Conservation (phyloP, 768 basidiomycete species). For the Mrakia gelida region DNA sequence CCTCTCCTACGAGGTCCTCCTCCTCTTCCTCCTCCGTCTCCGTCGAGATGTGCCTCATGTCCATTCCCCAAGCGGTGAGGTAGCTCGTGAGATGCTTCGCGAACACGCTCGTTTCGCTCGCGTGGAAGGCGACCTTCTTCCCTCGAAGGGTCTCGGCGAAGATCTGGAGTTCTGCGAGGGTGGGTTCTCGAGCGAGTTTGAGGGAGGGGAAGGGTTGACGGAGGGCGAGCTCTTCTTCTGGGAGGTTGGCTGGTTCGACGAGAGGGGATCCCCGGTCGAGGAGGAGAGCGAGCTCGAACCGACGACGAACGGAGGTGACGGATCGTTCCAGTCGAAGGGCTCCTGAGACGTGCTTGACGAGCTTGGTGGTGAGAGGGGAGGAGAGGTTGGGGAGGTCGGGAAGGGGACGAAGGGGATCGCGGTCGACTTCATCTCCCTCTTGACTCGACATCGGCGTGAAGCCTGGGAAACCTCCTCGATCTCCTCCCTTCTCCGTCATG, state of each 20-base stretch:
- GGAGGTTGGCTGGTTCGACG: conserved; percentile 53
- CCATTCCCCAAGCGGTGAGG: conserved; percentile 91
- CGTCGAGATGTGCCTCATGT: conserved; percentile 65
- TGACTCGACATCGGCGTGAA: background rate
- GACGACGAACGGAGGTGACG: conserved; percentile 48
- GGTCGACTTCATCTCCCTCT: background rate
- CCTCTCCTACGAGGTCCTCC: conserved; percentile 15
- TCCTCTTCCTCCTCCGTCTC: conserved; percentile 39
- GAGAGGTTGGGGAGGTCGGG: conserved; percentile 38
- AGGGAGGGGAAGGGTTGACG: conserved; percentile 53
- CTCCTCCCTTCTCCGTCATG: conserved; percentile 15
- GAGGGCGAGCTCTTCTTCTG: conserved; percentile 51
- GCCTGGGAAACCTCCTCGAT: conserved; percentile 12
- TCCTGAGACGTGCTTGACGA: conserved; percentile 42
- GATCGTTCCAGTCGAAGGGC: conserved; percentile 35
- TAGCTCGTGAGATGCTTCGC: conserved; percentile 90
- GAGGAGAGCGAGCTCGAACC: conserved; percentile 62
- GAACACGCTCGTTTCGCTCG: conserved; percentile 79
- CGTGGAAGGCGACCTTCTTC: conserved; percentile 76
- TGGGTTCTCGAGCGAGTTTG: conserved; percentile 63
- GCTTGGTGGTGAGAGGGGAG: conserved; percentile 38
- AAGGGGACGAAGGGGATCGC: conserved; percentile 12
- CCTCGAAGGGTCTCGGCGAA: conserved; percentile 81
- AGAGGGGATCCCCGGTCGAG: conserved; percentile 50
- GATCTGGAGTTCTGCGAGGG: conserved; percentile 65